Percentiles rank a stretch among this genome's conserved stretches.
These are phyloP conservation scores for Kalmusia sp. DNA, from an alignment of 2,329 filamentous ascomycete genomes.

Conservation along the genomic window DNA sequence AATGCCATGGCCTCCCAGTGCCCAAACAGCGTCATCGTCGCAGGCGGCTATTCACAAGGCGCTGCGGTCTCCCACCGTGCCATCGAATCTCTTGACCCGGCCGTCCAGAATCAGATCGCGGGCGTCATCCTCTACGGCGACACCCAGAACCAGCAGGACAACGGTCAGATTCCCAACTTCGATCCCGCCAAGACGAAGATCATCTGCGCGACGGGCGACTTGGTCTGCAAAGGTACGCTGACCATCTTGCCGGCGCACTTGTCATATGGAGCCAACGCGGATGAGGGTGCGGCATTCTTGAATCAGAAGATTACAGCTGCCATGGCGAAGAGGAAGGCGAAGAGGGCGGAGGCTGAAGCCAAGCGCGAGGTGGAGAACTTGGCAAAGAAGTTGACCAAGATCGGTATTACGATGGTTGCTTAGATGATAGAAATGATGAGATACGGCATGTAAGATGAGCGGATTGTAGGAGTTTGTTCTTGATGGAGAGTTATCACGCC, in stretches of 20 bases:
- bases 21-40: conserved; percentile 42
- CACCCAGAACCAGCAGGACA: conserved; percentile 51
- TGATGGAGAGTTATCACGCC: background rate
- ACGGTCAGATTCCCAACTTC: conserved; percentile 50
- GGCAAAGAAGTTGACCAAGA: conserved; percentile 16
- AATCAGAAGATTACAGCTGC: conserved; percentile 31
- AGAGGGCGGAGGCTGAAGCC: conserved; percentile 26
- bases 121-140: conserved; percentile 56
- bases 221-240: conserved; percentile 58
- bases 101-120: conserved; percentile 42
- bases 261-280: conserved; percentile 36
- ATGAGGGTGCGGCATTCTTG: conserved; percentile 38
- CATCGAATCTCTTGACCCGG: conserved; percentile 34
- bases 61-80: conserved; percentile 45
- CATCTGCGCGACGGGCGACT: conserved; percentile 59
- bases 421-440: background rate
- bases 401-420: conserved; percentile 17
- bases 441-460: background rate
- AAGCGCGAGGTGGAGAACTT: conserved; percentile 3
- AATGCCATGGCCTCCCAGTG: conserved; percentile 35
- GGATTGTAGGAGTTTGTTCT: background rate
- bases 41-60: conserved; percentile 41
- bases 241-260: conserved; percentile 38
- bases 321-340: conserved; percentile 36
- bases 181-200: conserved; percentile 54